Conservation (phyloP, 2,329 filamentous ascomycete species). For the Calonectria pauciramosa region DNA sequence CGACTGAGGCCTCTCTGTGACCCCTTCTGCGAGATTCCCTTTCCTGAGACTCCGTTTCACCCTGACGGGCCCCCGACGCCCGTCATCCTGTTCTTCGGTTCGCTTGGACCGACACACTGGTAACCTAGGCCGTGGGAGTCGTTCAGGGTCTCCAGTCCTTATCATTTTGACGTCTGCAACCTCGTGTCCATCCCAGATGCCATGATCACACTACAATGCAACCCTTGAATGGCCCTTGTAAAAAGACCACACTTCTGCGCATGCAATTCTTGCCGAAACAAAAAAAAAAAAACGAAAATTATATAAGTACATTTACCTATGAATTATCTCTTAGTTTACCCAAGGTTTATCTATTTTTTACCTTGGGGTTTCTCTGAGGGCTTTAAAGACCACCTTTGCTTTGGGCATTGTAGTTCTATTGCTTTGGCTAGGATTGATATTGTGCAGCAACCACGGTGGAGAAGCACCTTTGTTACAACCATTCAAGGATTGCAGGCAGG, state of each 20-base stretch:
- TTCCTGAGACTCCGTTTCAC: slow-evolving; percentile 17
- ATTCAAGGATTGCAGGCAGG: not conserved
- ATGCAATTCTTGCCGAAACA: not conserved
- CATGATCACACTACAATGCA: not conserved
- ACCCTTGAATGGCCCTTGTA: not conserved
- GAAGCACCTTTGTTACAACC: not conserved
- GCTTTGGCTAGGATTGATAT: not conserved
- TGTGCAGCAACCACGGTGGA: not conserved
- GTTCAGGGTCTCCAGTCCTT: not conserved
- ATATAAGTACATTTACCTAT: not conserved
- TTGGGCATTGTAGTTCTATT: not conserved
- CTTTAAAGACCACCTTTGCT: not conserved
- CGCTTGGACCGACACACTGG: slow-evolving; percentile 23
- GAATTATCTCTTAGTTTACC: not conserved
- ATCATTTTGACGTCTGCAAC: slow-evolving; percentile 12
- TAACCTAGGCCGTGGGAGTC: slow-evolving; percentile 13
- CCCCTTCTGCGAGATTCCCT: not conserved
- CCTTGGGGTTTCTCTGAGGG: too few species aligned
- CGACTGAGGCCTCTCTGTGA: not conserved
- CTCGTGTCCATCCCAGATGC: not conserved
- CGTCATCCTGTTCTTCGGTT: slow-evolving; percentile 19
- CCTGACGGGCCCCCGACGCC: slow-evolving; percentile 15
- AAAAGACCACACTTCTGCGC: not conserved
- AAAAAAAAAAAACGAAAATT: not conserved
- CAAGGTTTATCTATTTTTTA: too few species aligned